Evolutionary conservation across 176 grass and related monocot species (phyloP).

Genomic region (Carex cristatella): DNA sequence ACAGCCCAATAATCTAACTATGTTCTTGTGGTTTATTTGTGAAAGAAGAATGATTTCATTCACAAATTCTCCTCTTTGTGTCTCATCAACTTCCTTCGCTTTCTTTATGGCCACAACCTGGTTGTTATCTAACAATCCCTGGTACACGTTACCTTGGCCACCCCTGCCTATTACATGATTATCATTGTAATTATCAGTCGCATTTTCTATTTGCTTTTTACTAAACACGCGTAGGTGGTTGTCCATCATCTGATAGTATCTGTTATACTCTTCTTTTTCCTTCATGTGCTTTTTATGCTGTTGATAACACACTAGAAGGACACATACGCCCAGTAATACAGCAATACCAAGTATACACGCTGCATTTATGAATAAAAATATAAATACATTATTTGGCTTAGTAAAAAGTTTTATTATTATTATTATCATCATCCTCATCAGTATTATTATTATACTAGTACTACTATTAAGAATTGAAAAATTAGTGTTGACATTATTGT

Average conservation of each 20-base stretch:
- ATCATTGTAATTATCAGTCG: background rate
- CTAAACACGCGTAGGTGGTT: background rate
- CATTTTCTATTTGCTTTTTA: background rate
- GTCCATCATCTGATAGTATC: constrained; percentile 8
- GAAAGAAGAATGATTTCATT: constrained; percentile 43
- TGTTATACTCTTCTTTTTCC: background rate
- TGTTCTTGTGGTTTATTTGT: constrained; percentile 29
- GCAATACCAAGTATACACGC: background rate
- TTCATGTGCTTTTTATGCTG: background rate
- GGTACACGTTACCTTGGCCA: constrained; percentile 24
- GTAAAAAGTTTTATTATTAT: no score
- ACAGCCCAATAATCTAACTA: constrained; percentile 36
- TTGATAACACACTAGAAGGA: background rate
- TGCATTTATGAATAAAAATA: no score
- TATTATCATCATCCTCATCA: no score
- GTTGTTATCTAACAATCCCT: constrained; percentile 8
- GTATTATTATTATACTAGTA: no score
- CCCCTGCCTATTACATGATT: background rate
- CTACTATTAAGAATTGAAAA: no score
- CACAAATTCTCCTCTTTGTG: constrained; percentile 26
- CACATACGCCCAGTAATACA: background rate
- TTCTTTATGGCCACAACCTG: constrained; percentile 29
- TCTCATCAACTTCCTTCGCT: background rate
- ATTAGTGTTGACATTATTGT: background rate
- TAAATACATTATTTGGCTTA: no score